Conservation (phyloP, 371 early-diverging fungal genomes). For the Sanchytrium tribonematis region DNA sequence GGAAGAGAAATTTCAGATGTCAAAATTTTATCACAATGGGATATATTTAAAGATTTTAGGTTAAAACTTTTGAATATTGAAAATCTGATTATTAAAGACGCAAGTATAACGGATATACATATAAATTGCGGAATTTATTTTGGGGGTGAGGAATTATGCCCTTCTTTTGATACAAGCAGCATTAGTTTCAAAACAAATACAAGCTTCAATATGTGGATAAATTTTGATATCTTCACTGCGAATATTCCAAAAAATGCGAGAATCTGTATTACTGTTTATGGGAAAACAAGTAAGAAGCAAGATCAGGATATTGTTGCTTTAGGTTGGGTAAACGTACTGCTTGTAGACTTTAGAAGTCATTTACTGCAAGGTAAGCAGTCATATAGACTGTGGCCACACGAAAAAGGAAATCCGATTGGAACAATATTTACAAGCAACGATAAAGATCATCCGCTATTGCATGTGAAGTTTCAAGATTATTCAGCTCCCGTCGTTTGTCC, state of each 20-base stretch:
- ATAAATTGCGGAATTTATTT: neutral
- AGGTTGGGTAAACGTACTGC: slow-evolving; percentile 4
- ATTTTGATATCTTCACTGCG: slow-evolving; percentile 2
- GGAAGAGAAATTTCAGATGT: neutral
- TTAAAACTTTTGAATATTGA: slow-evolving; percentile 1
- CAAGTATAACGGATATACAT: neutral
- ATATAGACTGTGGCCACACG: slow-evolving; percentile 1
- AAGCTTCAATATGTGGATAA: slow-evolving; percentile 2
- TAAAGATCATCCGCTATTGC: neutral
- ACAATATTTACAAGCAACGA: neutral
- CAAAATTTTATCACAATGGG: slow-evolving; percentile 2
- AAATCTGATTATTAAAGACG: slow-evolving; percentile 2
- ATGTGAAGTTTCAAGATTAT: slow-evolving; percentile 3
- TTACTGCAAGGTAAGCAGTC: neutral
- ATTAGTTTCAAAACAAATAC: neutral
- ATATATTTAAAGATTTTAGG: slow-evolving; percentile 3
- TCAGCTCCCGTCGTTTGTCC: slow-evolving; percentile 5
- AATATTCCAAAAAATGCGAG: slow-evolving; percentile 5
- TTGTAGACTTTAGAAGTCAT: slow-evolving; percentile 3
- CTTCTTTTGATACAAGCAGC: neutral
- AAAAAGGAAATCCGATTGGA: slow-evolving; percentile 2
- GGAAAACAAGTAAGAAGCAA: neutral
- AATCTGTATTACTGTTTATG: slow-evolving; percentile 4
- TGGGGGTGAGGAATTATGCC: slow-evolving; percentile 3
- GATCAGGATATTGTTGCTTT: neutral